Percentiles rank a stretch among this genome's conserved stretches.
phyloP scores from a whole-genome alignment of 2,329 filamentous ascomycete genomes.

The Talaromyces amestolkiae region DNA sequence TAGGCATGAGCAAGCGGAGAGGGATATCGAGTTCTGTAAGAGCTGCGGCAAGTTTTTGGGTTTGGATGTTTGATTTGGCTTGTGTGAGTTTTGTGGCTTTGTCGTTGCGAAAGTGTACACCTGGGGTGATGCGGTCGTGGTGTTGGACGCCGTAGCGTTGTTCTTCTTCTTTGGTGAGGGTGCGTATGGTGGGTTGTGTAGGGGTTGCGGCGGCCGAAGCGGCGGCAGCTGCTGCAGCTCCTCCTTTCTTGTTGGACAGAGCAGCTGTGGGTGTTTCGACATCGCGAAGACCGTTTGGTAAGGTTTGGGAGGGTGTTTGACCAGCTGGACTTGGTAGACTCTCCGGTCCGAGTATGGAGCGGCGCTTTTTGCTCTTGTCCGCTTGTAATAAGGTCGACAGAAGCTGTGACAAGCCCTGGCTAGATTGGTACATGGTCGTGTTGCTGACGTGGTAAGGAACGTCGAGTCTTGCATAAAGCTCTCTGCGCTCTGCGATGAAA shows the following conservation, averaged over 20 bases:
- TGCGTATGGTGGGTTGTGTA: slow-evolving; percentile 59
- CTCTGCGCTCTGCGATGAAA: slow-evolving; percentile 82
- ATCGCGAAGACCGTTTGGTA: slow-evolving; percentile 38
- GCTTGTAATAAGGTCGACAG: slow-evolving; percentile 77
- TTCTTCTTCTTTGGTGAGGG: slow-evolving; percentile 73
- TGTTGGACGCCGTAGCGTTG: slow-evolving; percentile 77
- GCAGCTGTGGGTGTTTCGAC: slow-evolving; percentile 37
- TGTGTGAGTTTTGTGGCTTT: slow-evolving; percentile 50
- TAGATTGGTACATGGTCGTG: slow-evolving; percentile 75
- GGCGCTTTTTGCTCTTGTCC: slow-evolving; percentile 88
- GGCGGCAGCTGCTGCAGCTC: slow-evolving; percentile 31
- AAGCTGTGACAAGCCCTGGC: slow-evolving; percentile 72
- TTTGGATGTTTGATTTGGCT: slow-evolving; percentile 51
- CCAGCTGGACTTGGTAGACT: slow-evolving; percentile 52
- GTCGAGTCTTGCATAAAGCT: slow-evolving; percentile 83
- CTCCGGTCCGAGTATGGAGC: slow-evolving; percentile 64
- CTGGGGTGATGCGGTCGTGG: slow-evolving; percentile 79
- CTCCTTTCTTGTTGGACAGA: slow-evolving; percentile 36
- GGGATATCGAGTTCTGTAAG: slow-evolving; percentile 49
- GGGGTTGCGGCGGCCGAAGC: slow-evolving; percentile 33
- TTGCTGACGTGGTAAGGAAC: slow-evolving; percentile 70
- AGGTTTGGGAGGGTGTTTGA: slow-evolving; percentile 47
- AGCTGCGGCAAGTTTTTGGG: slow-evolving; percentile 48
- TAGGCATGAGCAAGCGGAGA: slow-evolving; percentile 49
- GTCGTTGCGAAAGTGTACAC: slow-evolving; percentile 81